Percentiles rank a stretch among this genome's conserved stretches.
phyloP scores from a whole-genome alignment of 2,329 filamentous ascomycete species.

The Colletotrichum agaves region DNA sequence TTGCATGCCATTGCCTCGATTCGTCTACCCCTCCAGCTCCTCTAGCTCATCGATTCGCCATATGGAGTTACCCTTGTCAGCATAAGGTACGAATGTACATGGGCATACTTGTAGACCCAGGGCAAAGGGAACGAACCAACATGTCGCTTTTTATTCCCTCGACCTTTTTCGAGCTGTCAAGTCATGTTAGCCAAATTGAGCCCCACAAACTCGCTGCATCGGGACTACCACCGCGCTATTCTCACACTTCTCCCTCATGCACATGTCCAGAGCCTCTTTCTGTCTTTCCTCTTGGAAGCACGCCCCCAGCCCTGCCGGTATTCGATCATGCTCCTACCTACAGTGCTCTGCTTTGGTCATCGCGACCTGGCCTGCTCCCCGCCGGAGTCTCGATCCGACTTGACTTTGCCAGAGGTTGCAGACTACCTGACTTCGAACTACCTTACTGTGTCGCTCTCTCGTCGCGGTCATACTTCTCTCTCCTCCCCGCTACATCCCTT shows the following conservation, averaged over 20 bases:
- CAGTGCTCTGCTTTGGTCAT: conserved; percentile 16
- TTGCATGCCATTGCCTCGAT: conserved; percentile 31
- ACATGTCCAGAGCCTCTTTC: background rate
- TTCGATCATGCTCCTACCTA: background rate
- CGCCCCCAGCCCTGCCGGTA: conserved; percentile 11
- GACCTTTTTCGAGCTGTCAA: conserved; percentile 15
- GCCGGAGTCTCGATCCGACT: conserved; percentile 35
- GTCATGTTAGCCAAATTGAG: conserved; percentile 18
- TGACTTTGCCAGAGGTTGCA: conserved; percentile 33
- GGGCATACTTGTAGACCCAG: conserved; percentile 3
- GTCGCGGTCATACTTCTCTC: conserved; percentile 16
- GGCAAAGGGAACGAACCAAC: conserved; percentile 28
- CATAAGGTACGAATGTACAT: conserved; percentile 9
- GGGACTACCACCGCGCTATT: conserved; percentile 13
- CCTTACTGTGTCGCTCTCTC: conserved; percentile 13
- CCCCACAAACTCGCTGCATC: conserved; percentile 1
- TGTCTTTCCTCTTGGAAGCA: background rate
- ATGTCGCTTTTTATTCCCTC: background rate
- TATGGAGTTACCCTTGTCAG: conserved; percentile 27
- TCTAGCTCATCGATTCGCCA: conserved; percentile 19
- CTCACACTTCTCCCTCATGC: conserved; percentile 27
- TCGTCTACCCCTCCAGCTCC: conserved; percentile 24
- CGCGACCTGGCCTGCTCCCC: conserved; percentile 11
- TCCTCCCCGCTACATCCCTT: conserved; percentile 31
- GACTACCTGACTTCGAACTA: conserved; percentile 20